Evolutionary conservation across 805 yeast species (phyloP).

Genomic region (Kazachstania africana): DNA sequence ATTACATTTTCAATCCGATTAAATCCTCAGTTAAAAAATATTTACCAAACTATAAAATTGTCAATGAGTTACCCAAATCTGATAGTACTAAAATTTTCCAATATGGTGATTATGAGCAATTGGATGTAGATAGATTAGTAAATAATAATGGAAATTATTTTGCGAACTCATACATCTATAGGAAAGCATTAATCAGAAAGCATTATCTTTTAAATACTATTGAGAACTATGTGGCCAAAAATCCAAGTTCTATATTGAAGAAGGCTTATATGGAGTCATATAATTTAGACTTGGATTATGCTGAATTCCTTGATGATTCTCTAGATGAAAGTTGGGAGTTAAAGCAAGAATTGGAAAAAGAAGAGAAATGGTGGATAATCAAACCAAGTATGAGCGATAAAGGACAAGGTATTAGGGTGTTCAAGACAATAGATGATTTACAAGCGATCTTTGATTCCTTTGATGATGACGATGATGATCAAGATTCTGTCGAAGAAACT

Average conservation of each 20-base stretch:
- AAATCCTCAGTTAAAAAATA: constrained; percentile 20
- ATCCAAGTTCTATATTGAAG: constrained; percentile 53
- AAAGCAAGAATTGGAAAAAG: constrained; percentile 55
- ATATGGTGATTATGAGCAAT: constrained; percentile 81
- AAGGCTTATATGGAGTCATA: constrained; percentile 62
- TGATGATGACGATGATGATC: constrained; percentile 61
- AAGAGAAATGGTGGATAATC: constrained; percentile 61
- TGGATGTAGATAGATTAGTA: constrained; percentile 54
- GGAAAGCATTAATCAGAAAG: constrained; percentile 86
- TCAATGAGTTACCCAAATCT: constrained; percentile 14
- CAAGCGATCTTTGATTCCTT: constrained; percentile 77
- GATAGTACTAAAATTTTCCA: constrained; percentile 38
- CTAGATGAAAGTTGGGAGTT: constrained; percentile 87
- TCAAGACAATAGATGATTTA: constrained; percentile 64
- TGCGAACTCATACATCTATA: constrained; percentile 70
- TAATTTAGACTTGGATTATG: constrained; percentile 82
- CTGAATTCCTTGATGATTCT: constrained; percentile 90
- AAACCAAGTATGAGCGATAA: constrained; percentile 97
- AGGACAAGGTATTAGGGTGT: constrained; percentile 88
- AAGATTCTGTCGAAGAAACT: constrained; percentile 43
- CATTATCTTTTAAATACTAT: constrained; percentile 81
- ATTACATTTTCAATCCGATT: constrained; percentile 34
- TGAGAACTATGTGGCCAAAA: constrained; percentile 58
- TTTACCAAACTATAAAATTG: constrained; percentile 26
- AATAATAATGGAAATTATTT: constrained; percentile 35